Percentiles rank a stretch among this genome's conserved stretches.
Conservation (phyloP, 495 filamentous ascomycete genomes). For the Penicillium macrosclerotiorum region DNA sequence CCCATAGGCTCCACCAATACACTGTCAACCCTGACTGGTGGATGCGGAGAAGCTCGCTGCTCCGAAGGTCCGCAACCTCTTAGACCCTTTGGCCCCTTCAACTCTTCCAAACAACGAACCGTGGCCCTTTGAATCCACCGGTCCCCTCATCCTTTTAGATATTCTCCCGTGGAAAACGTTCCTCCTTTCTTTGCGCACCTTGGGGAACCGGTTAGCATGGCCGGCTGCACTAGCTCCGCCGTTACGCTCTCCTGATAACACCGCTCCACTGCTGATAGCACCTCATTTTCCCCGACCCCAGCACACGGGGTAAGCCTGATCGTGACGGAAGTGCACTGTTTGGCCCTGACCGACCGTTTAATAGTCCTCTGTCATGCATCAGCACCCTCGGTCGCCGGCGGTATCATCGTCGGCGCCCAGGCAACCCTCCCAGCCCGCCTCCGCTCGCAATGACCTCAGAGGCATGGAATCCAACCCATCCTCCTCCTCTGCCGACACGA, state of each 20-base stretch:
- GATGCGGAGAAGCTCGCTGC: slow-evolving; percentile 48
- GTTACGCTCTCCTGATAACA: slow-evolving; percentile 36
- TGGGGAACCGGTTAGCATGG: slow-evolving; percentile 52
- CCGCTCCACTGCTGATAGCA: slow-evolving; percentile 26
- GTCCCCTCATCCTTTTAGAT: too few relatives aligned
- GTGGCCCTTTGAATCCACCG: too few relatives aligned
- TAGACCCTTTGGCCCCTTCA: too few relatives aligned
- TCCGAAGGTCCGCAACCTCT: slow-evolving; percentile 31
- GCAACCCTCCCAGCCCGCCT: slow-evolving; percentile 63
- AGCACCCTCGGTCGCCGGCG: slow-evolving; percentile 71
- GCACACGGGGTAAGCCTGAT: slow-evolving; percentile 15
- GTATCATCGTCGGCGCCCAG: slow-evolving; percentile 57
- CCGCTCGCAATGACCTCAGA: slow-evolving; percentile 68
- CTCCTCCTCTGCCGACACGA: slow-evolving; percentile 35
- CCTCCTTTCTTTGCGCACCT: slow-evolving; percentile 9
- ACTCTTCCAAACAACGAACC: too few relatives aligned
- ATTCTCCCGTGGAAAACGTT: too few relatives aligned
- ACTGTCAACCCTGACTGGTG: slow-evolving; percentile 30
- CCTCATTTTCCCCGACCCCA: slow-evolving; percentile 12
- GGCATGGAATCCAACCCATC: slow-evolving; percentile 48
- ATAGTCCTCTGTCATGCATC: slow-evolving; percentile 65
- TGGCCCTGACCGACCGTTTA: background rate
- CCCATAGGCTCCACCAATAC: slow-evolving; percentile 24
- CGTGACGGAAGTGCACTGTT: slow-evolving; percentile 2
- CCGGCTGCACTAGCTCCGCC: slow-evolving; percentile 28